Evolutionary conservation across 2,329 filamentous ascomycete species (phyloP).

Genomic region (Amesomyces nigricolor): DNA sequence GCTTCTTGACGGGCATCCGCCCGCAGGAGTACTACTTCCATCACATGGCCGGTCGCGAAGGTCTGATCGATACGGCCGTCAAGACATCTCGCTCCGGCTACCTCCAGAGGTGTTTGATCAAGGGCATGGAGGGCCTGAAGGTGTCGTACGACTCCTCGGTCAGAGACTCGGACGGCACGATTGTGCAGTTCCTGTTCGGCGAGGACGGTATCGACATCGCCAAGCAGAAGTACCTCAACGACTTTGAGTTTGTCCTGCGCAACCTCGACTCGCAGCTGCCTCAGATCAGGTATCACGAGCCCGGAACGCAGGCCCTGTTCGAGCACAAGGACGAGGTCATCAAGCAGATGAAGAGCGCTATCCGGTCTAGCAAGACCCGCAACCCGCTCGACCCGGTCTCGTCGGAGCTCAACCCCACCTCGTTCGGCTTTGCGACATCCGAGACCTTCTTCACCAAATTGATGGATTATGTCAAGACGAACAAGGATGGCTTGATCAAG

Average conservation of each 20-base stretch:
- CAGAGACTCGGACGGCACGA: constrained; percentile 83
- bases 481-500: constrained; percentile 57
- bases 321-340: constrained; percentile 56
- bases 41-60: constrained; percentile 98
- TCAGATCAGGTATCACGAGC: constrained; percentile 61
- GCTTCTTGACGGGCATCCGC: constrained; percentile 95
- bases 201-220: constrained; percentile 93
- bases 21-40: constrained; percentile 99
- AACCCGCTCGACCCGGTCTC: constrained; percentile 69
- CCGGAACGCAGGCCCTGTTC: constrained; percentile 41
- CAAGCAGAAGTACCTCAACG: constrained; percentile 83
- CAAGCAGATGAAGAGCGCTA: constrained; percentile 74
- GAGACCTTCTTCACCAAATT: constrained; percentile 74
- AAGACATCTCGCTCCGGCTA: constrained; percentile 98
- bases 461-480: constrained; percentile 71
- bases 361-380: constrained; percentile 62
- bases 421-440: constrained; percentile 78
- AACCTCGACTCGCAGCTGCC: constrained; percentile 79
- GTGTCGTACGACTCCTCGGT: constrained; percentile 94
- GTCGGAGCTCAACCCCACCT: constrained; percentile 66
- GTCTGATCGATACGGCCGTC: constrained; percentile 96
- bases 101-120: constrained; percentile 92
- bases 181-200: constrained; percentile 94
- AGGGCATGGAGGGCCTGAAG: constrained; percentile 92
- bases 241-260: constrained; percentile 85